phyloP scores from a whole-genome alignment of 177 flowering plant species.

The Vitis hybrid region DNA sequence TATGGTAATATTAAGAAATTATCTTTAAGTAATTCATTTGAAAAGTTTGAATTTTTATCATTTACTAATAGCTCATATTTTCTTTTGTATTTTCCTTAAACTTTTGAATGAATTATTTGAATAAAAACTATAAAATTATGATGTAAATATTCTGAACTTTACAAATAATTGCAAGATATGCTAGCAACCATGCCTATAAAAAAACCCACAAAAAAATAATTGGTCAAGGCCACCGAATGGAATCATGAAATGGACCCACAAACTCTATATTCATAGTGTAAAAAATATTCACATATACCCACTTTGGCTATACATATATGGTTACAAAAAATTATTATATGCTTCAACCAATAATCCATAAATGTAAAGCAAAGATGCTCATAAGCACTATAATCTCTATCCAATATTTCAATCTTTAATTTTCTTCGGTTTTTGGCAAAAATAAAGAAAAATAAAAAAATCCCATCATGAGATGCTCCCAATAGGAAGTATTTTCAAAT shows the following conservation, averaged over 20 bases:
- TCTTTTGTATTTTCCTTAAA: too few species aligned
- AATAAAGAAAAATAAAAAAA: not conserved
- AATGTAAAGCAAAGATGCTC: not conserved
- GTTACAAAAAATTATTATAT: too few species aligned
- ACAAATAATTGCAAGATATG: too few species aligned
- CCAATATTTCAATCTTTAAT: not conserved
- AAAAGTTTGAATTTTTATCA: too few species aligned
- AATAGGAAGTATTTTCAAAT: not conserved
- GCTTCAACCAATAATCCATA: not conserved
- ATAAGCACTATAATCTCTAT: conserved; percentile 3
- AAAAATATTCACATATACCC: not conserved
- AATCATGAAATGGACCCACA: not conserved
- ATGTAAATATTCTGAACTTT: too few species aligned
- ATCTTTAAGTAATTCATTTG: too few species aligned
- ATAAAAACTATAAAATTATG: too few species aligned
- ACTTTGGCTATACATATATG: not conserved
- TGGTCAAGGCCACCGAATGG: not conserved
- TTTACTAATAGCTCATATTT: too few species aligned
- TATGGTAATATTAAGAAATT: too few species aligned
- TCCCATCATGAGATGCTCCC: conserved; percentile 1
- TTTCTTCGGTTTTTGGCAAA: not conserved
- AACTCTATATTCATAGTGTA: not conserved
- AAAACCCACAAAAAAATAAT: not conserved
- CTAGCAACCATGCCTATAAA: not conserved
- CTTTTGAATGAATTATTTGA: too few species aligned